Percentiles rank a stretch among this genome's conserved stretches.
These are phyloP conservation scores for Termitomyces sp. DNA, from an alignment of 768 basidiomycete species.

Conservation along the genomic window DNA sequence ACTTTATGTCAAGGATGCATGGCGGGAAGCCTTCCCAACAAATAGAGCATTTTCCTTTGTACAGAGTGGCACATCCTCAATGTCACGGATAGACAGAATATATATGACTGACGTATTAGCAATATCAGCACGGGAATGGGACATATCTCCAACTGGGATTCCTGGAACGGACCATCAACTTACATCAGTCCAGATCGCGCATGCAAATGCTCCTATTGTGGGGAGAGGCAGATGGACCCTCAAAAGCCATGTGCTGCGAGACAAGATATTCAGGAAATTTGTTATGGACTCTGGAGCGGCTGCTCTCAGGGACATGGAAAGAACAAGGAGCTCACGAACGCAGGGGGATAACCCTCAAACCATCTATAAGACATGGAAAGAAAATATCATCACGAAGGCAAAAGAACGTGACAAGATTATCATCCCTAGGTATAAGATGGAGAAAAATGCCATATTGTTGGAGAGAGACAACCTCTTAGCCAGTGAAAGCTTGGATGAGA, in stretches of 20 bases:
- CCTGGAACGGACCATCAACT: neutral
- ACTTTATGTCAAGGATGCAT: no score
- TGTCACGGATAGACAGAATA: no score
- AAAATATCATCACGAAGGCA: neutral
- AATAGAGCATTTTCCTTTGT: no score
- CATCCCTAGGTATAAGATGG: neutral
- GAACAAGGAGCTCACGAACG: no score
- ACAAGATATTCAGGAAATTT: neutral
- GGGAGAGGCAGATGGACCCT: neutral
- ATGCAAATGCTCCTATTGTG: neutral
- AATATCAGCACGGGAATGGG: neutral
- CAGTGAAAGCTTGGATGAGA: neutral
- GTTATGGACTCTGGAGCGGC: fast-evolving
- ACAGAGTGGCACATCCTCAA: no score
- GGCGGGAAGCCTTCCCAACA: no score
- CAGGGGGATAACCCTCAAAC: neutral
- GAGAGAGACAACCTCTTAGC: neutral
- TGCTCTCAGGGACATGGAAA: neutral
- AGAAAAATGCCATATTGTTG: neutral
- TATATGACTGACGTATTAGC: no score
- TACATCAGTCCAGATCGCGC: neutral
- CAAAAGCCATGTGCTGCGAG: neutral
- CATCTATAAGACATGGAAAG: neutral
- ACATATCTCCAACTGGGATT: neutral
- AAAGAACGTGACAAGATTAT: neutral